Conservation (phyloP, 495 filamentous ascomycete species). For the Annulohypoxylon bovei region DNA sequence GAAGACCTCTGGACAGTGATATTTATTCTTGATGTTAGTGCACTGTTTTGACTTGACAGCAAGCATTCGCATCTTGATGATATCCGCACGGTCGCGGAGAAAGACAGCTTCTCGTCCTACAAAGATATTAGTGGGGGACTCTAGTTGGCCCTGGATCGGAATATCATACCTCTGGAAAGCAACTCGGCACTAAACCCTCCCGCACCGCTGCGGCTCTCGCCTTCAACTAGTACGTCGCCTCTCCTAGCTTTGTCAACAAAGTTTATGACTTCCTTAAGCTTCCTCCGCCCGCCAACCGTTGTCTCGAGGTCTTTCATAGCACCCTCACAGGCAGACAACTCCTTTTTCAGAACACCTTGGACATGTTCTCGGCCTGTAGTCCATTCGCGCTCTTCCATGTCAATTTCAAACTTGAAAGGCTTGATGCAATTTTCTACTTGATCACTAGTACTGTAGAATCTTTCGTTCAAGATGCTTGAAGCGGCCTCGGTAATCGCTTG, state of each 20-base stretch:
- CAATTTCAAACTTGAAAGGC: slow-evolving; percentile 97
- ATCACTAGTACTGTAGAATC: slow-evolving; percentile 95
- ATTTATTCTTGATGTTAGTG: slow-evolving; percentile 82
- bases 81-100: slow-evolving; percentile 86
- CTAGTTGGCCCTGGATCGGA: not conserved
- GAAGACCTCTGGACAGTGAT: slow-evolving; percentile 97
- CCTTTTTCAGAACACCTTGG: slow-evolving; percentile 78
- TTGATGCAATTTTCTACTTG: slow-evolving; percentile 99
- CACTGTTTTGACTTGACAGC: slow-evolving; percentile 91
- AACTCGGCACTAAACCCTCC: slow-evolving; percentile 90
- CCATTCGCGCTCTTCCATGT: slow-evolving; percentile 93
- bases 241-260: slow-evolving; percentile 91
- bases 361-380: slow-evolving; percentile 81
- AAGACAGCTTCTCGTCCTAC: slow-evolving; percentile 90
- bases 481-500: slow-evolving; percentile 91
- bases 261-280: slow-evolving; percentile 85
- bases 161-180: slow-evolving; percentile 74
- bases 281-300: slow-evolving; percentile 78
- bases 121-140: slow-evolving; percentile 28
- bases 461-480: slow-evolving; percentile 86
- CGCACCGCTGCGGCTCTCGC: slow-evolving; percentile 81
- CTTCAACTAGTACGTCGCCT: slow-evolving; percentile 84
- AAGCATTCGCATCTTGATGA: slow-evolving; percentile 87
- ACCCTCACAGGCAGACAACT: slow-evolving; percentile 82
- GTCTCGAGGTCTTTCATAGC: slow-evolving; percentile 80